Evolutionary conservation across 1,139 yeast genomes (phyloP).

Genomic region (Yamadazyma membranifaciens): DNA sequence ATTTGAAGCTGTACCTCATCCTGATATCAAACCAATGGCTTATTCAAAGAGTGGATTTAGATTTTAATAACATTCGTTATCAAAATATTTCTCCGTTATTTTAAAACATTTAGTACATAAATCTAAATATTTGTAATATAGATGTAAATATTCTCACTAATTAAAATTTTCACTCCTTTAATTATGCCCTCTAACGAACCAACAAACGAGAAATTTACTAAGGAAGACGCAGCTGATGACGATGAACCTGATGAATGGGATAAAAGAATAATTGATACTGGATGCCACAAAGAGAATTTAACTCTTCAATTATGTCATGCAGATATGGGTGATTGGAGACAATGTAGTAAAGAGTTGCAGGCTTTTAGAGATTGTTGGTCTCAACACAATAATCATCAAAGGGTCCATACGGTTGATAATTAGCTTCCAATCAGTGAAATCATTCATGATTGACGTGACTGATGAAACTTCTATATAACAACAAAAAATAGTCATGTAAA

Average conservation of each 20-base stretch:
- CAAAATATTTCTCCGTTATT: no score
- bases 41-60: conserved; percentile 65
- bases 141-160: background rate
- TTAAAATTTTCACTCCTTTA: background rate
- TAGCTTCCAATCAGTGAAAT: background rate
- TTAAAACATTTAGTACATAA: background rate
- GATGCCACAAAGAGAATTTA: conserved; percentile 70
- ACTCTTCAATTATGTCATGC: conserved; percentile 73
- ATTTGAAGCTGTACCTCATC: conserved; percentile 85
- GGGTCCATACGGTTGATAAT: conserved; percentile 52
- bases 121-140: background rate
- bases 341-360: conserved; percentile 65
- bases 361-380: conserved; percentile 72
- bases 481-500: no score
- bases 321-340: conserved; percentile 78
- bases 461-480: no score
- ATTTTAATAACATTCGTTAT: conserved; percentile 1
- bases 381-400: conserved; percentile 50
- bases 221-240: conserved; percentile 21
- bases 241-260: conserved; percentile 79
- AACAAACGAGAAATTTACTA: background rate
- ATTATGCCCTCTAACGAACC: background rate
- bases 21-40: conserved; percentile 93
- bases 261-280: conserved; percentile 66
- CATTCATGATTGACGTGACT: no score